Evolutionary conservation across 1,139 yeast genomes (phyloP).

Genomic region (Taiozyma sp.): DNA sequence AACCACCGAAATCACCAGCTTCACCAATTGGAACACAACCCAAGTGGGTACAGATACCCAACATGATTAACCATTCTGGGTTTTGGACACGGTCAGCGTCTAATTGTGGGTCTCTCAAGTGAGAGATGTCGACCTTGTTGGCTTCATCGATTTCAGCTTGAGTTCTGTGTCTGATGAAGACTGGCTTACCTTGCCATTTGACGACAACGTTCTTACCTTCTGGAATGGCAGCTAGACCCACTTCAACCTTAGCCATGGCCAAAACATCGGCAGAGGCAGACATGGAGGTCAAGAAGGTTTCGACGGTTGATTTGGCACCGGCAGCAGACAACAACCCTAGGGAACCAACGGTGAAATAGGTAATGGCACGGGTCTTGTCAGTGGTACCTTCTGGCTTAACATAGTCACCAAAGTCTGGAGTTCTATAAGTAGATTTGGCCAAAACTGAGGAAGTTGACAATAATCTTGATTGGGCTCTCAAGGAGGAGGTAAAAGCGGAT

Average conservation of each 20-base stretch:
- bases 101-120: constrained; percentile 90
- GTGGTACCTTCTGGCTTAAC: constrained; percentile 67
- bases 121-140: constrained; percentile 64
- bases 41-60: constrained; percentile 99
- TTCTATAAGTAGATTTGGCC: constrained; percentile 75
- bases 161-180: constrained; percentile 99
- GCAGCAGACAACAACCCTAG: constrained; percentile 93
- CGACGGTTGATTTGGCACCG: constrained; percentile 97
- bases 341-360: constrained; percentile 98
- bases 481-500: constrained; percentile 12
- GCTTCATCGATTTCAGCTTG: constrained; percentile 93
- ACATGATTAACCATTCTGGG: constrained; percentile 98
- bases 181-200: constrained; percentile 99
- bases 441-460: constrained; percentile 45
- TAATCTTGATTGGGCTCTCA: constrained; percentile 34
- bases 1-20: constrained; percentile 99
- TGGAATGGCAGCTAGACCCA: constrained; percentile 89
- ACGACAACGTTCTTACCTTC: constrained; percentile 97
- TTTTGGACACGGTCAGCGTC: constrained; percentile 93
- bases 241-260: constrained; percentile 99
- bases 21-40: constrained; percentile 99
- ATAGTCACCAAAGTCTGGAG: constrained; percentile 87
- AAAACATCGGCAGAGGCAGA: constrained; percentile 98
- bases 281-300: constrained; percentile 88
- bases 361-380: constrained; percentile 75